Evolutionary conservation across 1,284 basidiomycete genomes (phyloP).

Genomic region (Pisolithus thermaeus): DNA sequence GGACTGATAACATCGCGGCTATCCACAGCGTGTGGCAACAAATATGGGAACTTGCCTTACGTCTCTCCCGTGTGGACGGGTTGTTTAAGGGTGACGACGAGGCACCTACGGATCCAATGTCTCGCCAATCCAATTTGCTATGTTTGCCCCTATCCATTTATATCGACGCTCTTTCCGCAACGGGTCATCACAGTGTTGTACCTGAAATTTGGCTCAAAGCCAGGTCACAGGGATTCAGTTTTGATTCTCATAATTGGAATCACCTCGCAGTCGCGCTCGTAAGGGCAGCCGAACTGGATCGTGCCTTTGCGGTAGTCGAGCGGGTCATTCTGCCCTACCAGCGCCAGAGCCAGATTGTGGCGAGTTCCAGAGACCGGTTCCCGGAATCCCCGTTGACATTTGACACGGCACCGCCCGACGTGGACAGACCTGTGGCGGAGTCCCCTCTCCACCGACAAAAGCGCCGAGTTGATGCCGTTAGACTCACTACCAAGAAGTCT

Average conservation of each 20-base stretch:
- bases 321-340: conserved; percentile 68
- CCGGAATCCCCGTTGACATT: conserved; percentile 46
- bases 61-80: conserved; percentile 32
- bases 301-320: conserved; percentile 82
- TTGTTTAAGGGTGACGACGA: conserved; percentile 23
- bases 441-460: conserved; percentile 26
- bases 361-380: conserved; percentile 29
- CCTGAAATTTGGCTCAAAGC: conserved; percentile 66
- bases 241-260: conserved; percentile 94
- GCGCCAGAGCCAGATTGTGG: conserved; percentile 26
- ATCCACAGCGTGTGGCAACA: conserved; percentile 68
- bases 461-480: conserved; percentile 21
- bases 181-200: conserved; percentile 60
- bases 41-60: conserved; percentile 53
- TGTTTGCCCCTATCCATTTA: conserved; percentile 82
- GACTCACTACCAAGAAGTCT: conserved; percentile 15
- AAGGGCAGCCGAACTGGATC: conserved; percentile 72
- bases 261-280: conserved; percentile 73
- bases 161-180: conserved; percentile 69
- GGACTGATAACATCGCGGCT: conserved; percentile 49
- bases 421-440: conserved; percentile 23
- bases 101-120: conserved; percentile 13
- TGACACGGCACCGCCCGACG: conserved; percentile 17
- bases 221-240: conserved; percentile 66
- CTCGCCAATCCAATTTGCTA: conserved; percentile 51